Evolutionary conservation across 1,284 basidiomycete genomes (phyloP).

Genomic region (Apiotrichum porosum): DNA sequence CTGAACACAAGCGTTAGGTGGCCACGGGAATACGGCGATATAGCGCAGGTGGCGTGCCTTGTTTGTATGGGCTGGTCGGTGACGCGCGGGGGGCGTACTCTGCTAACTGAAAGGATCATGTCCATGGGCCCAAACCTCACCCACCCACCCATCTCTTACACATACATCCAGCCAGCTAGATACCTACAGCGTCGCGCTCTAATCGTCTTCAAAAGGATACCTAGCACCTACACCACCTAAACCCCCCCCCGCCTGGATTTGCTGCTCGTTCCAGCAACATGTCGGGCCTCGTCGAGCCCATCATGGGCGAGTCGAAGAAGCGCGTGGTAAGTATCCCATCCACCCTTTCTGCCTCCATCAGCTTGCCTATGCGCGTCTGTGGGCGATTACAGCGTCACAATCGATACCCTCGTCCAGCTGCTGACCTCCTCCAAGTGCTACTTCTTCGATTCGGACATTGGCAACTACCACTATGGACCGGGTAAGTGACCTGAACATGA

Average conservation of each 20-base stretch:
- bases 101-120: too few species aligned
- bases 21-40: conserved; percentile 7
- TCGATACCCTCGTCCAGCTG: neutral
- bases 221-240: too few species aligned
- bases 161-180: neutral
- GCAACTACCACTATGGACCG: conserved; percentile 97
- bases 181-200: neutral
- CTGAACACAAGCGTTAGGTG: conserved; percentile 1
- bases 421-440: conserved; percentile 64
- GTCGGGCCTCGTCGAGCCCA: conserved; percentile 55
- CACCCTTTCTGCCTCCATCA: neutral
- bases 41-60: too few species aligned
- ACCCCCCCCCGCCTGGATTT: too few species aligned
- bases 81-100: too few species aligned
- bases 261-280: too few species aligned
- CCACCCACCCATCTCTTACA: neutral
- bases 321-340: conserved; percentile 65
- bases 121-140: neutral
- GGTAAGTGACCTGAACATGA: conserved; percentile 56
- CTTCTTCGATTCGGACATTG: conserved; percentile 97
- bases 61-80: too few species aligned
- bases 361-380: neutral
- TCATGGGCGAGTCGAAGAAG: conserved; percentile 75
- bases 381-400: neutral
- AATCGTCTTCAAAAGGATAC: too few species aligned